phyloP scores from a whole-genome alignment of 2,329 filamentous ascomycete genomes.

The Cladosporium sp. region DNA sequence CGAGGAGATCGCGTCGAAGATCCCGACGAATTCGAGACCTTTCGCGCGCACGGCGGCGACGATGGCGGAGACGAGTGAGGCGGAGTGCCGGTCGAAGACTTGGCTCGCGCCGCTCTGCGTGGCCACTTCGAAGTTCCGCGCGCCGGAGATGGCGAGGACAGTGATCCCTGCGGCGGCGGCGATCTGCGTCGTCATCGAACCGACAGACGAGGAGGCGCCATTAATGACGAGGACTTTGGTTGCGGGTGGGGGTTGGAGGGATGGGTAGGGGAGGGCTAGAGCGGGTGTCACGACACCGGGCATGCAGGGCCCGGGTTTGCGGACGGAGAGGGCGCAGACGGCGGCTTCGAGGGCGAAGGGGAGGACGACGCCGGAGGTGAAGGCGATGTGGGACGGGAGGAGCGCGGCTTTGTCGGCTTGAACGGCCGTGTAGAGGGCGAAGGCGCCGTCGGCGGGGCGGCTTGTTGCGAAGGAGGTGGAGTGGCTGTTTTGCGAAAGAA shows the following conservation, averaged over 20 bases:
- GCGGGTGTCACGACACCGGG: conserved; percentile 24
- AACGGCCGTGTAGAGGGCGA: conserved; percentile 36
- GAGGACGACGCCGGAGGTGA: conserved; percentile 37
- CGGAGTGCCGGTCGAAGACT: conserved; percentile 35
- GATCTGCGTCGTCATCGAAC: conserved; percentile 32
- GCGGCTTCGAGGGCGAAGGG: conserved; percentile 45
- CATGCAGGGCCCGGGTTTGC: not conserved
- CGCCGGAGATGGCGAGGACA: conserved; percentile 33
- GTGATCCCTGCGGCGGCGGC: conserved; percentile 32
- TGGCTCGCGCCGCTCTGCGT: conserved; percentile 29
- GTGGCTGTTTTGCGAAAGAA: not conserved
- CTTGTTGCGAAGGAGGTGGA: conserved; percentile 21
- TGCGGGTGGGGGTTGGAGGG: conserved; percentile 2
- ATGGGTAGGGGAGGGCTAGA: conserved; percentile 23
- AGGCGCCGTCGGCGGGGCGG: conserved; percentile 27
- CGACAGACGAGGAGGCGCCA: conserved; percentile 36
- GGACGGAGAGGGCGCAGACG: conserved; percentile 22
- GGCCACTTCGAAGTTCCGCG: conserved; percentile 31
- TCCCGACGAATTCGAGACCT: conserved; percentile 38
- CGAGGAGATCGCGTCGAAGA: conserved; percentile 35
- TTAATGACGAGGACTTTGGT: conserved; percentile 39
- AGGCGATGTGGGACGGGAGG: conserved; percentile 41
- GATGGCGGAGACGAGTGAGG: conserved; percentile 38
- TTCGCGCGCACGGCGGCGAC: conserved; percentile 35
- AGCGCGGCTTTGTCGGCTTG: conserved; percentile 37